Base-by-base conservation (phyloP, 768 basidiomycete species). In the Suillus occidentalis region DNA sequence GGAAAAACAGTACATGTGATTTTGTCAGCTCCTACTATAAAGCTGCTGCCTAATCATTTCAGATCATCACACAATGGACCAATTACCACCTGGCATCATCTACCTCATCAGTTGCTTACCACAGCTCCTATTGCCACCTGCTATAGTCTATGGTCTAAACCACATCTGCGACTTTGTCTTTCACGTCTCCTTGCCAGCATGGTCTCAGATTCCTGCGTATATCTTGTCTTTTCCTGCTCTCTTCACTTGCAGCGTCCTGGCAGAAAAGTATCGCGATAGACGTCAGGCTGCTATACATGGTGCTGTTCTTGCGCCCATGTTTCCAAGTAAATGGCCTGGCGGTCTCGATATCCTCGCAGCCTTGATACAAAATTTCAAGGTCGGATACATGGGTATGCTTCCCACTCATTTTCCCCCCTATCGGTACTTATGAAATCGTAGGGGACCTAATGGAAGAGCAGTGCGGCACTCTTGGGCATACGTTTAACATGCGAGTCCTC, bases 341-440 rank as follows among this genome's bases (percentile, higher is more conserved):
- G 84, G 81, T 65, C n/a, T 83, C 4, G 86, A 86, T 65, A 67
- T 85, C 18, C 69, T 86, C 31, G 66, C 67, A n/a, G 63, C 37
- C 16, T 71, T 84, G 75, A 72, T 78, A 60, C 67, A 76, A 59
- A 77, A 80, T 39, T 80, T 79, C 61, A 72, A 74, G 4, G 69
- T 70, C 47, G 87, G 85, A 1, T 87, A 87, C 72, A 79, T 80
- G 22, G 84, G 87, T 82, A 65, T 8, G 80, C 34, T 8, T 0
- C 3, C 13, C 1, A 22, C 25, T 28, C 47, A 5, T n/a, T 60
- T 28, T 59, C 39, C 14, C 39, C 14, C 9, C 39, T 66, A 25
- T 7, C n/a, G n/a, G 18, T 13, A 14, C 20, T 18, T 6, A 43
- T 25, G 20, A 12, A 31, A 36, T 25, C 20, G 1, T 45, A 76